Percentiles rank a stretch among this genome's conserved stretches.
Conservation (phyloP, 345 rosid species). For the Erodium maritimum region DNA sequence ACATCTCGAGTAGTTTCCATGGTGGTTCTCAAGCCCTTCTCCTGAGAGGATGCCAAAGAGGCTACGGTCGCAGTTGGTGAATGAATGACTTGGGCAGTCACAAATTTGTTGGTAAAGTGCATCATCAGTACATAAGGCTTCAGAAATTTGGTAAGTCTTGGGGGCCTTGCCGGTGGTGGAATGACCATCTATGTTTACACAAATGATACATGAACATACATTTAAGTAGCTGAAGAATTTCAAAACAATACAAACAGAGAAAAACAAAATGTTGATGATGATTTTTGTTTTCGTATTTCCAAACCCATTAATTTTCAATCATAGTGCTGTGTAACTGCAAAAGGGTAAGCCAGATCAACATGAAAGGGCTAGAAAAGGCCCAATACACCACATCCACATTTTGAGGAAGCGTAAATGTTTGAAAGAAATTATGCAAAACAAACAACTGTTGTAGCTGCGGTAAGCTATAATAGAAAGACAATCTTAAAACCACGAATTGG, state of each 20-base stretch:
- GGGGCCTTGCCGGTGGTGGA: constrained; percentile 65
- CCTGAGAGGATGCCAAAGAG: constrained; percentile 68
- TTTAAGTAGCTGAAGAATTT: no score
- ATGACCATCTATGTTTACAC: constrained; percentile 37
- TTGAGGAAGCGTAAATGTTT: neutral
- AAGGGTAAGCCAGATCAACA: neutral
- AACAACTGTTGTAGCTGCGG: no score
- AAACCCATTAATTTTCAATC: no score
- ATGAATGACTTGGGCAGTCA: constrained; percentile 71
- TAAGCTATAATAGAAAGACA: neutral
- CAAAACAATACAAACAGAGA: neutral
- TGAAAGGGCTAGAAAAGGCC: neutral
- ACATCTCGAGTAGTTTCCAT: constrained; percentile 60
- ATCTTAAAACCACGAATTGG: neutral
- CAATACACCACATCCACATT: neutral
- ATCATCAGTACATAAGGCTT: constrained; percentile 66
- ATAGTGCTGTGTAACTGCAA: neutral
- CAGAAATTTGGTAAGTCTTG: constrained; percentile 40
- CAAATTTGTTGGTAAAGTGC: constrained; percentile 72
- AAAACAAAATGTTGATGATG: neutral
- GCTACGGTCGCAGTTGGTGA: constrained; percentile 75
- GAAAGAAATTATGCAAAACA: no score
- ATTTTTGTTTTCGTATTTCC: no score
- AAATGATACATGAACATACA: no score
- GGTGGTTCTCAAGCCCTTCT: constrained; percentile 52